These are phyloP conservation scores for Serendipita sp. DNA, from an alignment of 768 basidiomycete genomes.

Conservation along the genomic window DNA sequence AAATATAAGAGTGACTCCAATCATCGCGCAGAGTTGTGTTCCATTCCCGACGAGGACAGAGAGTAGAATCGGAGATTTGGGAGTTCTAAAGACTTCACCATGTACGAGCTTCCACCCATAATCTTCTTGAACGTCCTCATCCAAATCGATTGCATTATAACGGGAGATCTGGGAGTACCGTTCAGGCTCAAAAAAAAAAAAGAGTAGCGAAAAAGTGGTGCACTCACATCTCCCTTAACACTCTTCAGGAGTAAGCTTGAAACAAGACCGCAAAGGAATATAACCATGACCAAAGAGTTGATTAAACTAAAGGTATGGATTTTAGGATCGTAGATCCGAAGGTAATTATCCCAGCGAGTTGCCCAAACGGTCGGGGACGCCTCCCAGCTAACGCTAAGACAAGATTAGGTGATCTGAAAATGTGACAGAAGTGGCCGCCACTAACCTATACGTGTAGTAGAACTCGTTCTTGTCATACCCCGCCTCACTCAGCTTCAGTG, in stretches of 20 bases:
- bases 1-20: constrained; percentile 78
- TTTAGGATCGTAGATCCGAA: constrained; percentile 82
- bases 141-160: constrained; percentile 86
- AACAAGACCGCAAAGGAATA: constrained; percentile 88
- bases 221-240: constrained; percentile 70
- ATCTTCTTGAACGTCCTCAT: constrained; percentile 96
- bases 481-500: constrained; percentile 48
- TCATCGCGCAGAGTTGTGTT: constrained; percentile 73
- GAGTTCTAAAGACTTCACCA: constrained; percentile 87
- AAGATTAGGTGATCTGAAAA: constrained; percentile 1
- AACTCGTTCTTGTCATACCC: constrained; percentile 34
- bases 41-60: constrained; percentile 87
- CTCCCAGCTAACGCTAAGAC: constrained; percentile 23
- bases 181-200: not conserved
- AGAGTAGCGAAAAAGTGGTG: not conserved
- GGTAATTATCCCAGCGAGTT: constrained; percentile 91
- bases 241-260: constrained; percentile 77
- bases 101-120: constrained; percentile 98
- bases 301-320: constrained; percentile 88
- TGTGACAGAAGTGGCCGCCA: constrained; percentile 7
- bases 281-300: constrained; percentile 81
- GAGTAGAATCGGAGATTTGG: constrained; percentile 57
- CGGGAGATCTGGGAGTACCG: constrained; percentile 48
- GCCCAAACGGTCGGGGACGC: constrained; percentile 84
- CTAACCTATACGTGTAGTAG: constrained; percentile 78